A percentile compares a stretch with the other conserved stretches of the same genome.
phyloP scores from a whole-genome alignment of 202 grass and related monocot species.

The Dendrocalamus latiflorus region DNA sequence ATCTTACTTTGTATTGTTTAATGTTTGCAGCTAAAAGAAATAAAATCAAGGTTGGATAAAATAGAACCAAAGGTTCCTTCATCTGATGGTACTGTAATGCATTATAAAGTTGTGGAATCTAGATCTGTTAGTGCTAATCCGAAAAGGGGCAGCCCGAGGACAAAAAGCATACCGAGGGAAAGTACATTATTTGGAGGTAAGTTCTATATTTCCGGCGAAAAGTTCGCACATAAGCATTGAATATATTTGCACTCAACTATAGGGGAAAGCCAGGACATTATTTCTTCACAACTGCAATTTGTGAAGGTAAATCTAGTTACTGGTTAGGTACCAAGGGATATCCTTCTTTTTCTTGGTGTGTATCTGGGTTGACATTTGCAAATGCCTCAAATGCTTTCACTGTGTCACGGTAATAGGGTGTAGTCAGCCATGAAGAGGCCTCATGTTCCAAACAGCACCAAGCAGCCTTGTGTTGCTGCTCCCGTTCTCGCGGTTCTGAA shows the following conservation, averaged over 20 bases:
- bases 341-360: not conserved
- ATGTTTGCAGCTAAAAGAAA: constrained; percentile 83
- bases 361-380: not conserved
- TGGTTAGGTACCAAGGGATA: not conserved
- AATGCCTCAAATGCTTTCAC: constrained; percentile 1
- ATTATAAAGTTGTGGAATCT: too few relatives aligned
- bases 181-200: constrained; percentile 72
- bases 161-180: too few relatives aligned
- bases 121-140: too few relatives aligned
- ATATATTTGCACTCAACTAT: constrained; percentile 12
- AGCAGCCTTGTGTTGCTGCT: not conserved
- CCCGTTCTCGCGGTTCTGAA: not conserved
- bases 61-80: too few relatives aligned
- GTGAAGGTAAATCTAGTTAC: not conserved
- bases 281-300: not conserved
- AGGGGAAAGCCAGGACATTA: not conserved
- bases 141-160: too few relatives aligned
- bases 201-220: constrained; percentile 29
- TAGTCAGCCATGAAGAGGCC: not conserved
- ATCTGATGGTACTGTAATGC: too few relatives aligned
- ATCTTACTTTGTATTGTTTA: constrained; percentile 29
- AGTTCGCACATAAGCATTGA: not conserved
- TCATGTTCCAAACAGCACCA: not conserved
- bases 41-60: constrained; percentile 84
- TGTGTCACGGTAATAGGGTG: not conserved